Evolutionary conservation across 345 rosid genomes (phyloP).

Genomic region (Pelargonium nanum): DNA sequence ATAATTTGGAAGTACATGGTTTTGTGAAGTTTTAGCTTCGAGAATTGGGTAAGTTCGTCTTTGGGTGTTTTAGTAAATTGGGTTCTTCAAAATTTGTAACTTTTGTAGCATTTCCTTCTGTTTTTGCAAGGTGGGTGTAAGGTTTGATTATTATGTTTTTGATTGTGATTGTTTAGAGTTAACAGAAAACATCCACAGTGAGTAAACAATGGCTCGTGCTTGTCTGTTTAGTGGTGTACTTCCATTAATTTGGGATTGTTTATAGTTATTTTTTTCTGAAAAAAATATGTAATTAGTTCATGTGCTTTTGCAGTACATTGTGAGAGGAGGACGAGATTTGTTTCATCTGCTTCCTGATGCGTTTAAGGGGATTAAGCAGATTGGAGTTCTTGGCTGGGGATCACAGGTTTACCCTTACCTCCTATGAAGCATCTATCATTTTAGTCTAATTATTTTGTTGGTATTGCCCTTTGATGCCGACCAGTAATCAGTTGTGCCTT

Average conservation of each 20-base stretch:
- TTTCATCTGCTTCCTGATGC: constrained; percentile 76
- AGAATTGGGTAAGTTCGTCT: neutral
- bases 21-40: neutral
- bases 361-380: constrained; percentile 82
- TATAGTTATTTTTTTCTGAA: neutral
- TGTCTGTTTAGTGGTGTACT: neutral
- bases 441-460: too few relatives aligned
- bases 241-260: neutral
- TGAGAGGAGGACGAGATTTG: constrained; percentile 92
- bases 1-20: neutral
- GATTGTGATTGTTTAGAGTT: too few relatives aligned
- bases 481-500: neutral
- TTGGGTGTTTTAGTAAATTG: neutral
- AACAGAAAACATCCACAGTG: neutral
- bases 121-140: neutral
- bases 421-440: neutral
- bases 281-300: neutral
- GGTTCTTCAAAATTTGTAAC: neutral
- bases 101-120: too few relatives aligned
- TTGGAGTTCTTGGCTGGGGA: constrained; percentile 94
- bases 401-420: constrained; percentile 49
- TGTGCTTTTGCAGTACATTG: constrained; percentile 50
- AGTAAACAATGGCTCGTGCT: too few relatives aligned
- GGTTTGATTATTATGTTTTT: neutral
- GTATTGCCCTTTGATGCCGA: too few relatives aligned